phyloP scores from a whole-genome alignment of 441 rosid species.

The Caryocar brasiliense region DNA sequence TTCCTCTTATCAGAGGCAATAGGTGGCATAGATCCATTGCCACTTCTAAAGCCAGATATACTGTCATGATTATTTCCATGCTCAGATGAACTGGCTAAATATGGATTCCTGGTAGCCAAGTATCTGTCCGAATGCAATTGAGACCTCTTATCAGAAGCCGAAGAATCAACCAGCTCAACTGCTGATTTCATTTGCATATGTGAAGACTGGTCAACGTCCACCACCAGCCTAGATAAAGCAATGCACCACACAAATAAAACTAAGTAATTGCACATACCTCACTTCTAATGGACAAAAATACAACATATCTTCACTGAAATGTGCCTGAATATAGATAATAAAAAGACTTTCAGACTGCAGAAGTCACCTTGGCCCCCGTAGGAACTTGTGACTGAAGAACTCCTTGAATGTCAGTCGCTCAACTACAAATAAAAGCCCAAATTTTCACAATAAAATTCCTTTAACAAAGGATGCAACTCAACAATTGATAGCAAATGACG shows the following conservation, averaged over 20 bases:
- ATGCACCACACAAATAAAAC: slow-evolving; percentile 14
- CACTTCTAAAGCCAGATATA: slow-evolving; percentile 24
- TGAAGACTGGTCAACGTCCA: slow-evolving; percentile 16
- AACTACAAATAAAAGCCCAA: slow-evolving; percentile 33
- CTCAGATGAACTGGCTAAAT: slow-evolving; percentile 14
- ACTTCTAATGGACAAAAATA: slow-evolving; percentile 4
- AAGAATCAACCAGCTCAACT: slow-evolving; percentile 22
- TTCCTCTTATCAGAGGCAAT: slow-evolving; percentile 24
- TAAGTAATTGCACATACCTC: slow-evolving; percentile 5
- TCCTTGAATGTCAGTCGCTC: slow-evolving; percentile 62
- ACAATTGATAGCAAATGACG: not conserved
- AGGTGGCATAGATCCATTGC: slow-evolving; percentile 19
- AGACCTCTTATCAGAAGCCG: slow-evolving; percentile 27
- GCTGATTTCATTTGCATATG: slow-evolving; percentile 13
- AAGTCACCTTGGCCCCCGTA: slow-evolving; percentile 48
- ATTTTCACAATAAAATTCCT: not conserved
- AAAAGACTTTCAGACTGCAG: not conserved
- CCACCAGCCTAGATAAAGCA: slow-evolving; percentile 32
- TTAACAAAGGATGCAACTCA: too few relatives aligned
- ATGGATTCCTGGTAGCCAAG: slow-evolving; percentile 11
- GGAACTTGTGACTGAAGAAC: slow-evolving; percentile 68
- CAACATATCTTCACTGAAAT: too few relatives aligned
- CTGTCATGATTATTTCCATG: slow-evolving; percentile 18
- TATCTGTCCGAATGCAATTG: slow-evolving; percentile 10
- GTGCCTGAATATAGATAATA: not conserved